A percentile compares a stretch with the other conserved stretches of the same genome.
Conservation (phyloP, 2,329 filamentous ascomycete species). For the Pestalotiopsis sp. region DNA sequence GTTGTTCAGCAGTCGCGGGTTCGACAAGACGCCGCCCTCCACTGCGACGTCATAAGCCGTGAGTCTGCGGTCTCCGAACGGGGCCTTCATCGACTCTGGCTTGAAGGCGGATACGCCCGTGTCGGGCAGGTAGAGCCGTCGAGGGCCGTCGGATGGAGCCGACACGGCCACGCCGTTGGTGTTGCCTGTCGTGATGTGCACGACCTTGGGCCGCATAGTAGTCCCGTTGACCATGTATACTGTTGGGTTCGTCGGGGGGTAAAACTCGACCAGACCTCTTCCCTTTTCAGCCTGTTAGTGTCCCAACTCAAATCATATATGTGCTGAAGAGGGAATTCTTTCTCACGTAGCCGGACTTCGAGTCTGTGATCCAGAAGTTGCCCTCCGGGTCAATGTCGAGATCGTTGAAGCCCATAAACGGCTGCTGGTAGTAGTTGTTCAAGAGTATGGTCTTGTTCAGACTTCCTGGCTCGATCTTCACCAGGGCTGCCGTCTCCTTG, state of each 20-base stretch:
- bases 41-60: not conserved
- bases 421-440: slow-evolving; percentile 4
- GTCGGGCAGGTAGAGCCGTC: not conserved
- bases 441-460: not conserved
- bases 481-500: not conserved
- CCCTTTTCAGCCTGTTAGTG: not conserved
- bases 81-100: not conserved
- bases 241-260: not conserved
- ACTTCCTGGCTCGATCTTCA: not conserved
- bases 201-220: not conserved
- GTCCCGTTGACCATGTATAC: not conserved
- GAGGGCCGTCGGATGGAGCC: not conserved
- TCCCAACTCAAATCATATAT: not conserved
- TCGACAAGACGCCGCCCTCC: not conserved
- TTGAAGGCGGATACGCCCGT: not conserved
- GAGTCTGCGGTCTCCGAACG: not conserved
- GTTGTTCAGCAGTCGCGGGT: not conserved
- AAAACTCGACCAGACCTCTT: not conserved
- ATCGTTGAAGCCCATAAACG: slow-evolving; percentile 10
- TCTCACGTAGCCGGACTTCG: not conserved
- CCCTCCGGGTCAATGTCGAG: not conserved
- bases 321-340: not conserved
- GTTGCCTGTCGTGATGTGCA: slow-evolving; percentile 5
- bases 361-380: slow-evolving; percentile 3
- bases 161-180: not conserved